These are phyloP conservation scores for Backusella luteola DNA, from an alignment of 192 early-diverging fungal species.

Conservation along the genomic window DNA sequence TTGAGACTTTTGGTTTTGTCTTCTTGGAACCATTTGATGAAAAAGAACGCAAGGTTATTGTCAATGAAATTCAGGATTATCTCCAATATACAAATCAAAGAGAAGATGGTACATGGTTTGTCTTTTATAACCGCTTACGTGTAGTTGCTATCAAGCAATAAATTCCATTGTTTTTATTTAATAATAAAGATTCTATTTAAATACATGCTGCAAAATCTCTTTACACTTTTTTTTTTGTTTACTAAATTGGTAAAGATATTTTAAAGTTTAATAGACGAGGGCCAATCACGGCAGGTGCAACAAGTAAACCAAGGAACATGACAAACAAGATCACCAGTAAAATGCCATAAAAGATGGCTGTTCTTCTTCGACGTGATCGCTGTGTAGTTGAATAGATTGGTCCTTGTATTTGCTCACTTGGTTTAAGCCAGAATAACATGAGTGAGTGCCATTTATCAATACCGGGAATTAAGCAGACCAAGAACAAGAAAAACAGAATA, in stretches of 20 bases:
- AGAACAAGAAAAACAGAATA: conserved; percentile 71
- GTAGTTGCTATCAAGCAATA: conserved; percentile 25
- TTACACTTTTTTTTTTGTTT: background rate
- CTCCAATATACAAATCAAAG: conserved; percentile 23
- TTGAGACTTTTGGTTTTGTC: conserved; percentile 65
- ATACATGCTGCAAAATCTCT: background rate
- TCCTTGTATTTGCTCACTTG: conserved; percentile 67
- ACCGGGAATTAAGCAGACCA: conserved; percentile 67
- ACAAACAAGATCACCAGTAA: conserved; percentile 58
- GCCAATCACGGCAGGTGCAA: conserved; percentile 53
- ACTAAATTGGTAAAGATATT: conserved; percentile 17
- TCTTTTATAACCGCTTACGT: conserved; percentile 34
- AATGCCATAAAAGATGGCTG: conserved; percentile 63
- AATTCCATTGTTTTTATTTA: background rate
- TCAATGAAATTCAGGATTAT: conserved; percentile 29
- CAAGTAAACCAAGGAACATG: conserved; percentile 61
- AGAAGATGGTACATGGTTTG: conserved; percentile 33
- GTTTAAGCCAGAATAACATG: conserved; percentile 80
- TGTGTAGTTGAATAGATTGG: conserved; percentile 71
- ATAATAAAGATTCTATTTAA: conserved; percentile 8
- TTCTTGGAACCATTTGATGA: conserved; percentile 50
- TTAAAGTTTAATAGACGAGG: conserved; percentile 12
- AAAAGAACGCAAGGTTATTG: conserved; percentile 23
- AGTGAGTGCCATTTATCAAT: conserved; percentile 74
- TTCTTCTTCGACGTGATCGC: conserved; percentile 56